These are phyloP conservation scores for Epichloe glyceriae DNA, from an alignment of 2,329 filamentous ascomycete genomes.

Conservation along the genomic window DNA sequence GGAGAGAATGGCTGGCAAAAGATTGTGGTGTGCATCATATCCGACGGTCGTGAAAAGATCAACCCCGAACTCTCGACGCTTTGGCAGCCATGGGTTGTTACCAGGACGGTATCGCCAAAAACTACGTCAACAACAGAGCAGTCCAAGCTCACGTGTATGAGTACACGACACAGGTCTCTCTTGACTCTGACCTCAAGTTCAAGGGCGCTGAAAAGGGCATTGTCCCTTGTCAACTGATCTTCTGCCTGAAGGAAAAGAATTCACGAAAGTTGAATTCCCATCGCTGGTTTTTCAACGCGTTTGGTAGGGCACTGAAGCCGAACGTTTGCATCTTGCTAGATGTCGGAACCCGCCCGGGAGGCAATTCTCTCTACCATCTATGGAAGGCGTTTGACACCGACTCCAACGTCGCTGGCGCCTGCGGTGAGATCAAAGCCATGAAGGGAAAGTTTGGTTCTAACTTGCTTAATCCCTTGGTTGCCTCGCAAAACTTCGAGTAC, in stretches of 20 bases:
- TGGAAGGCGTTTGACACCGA: conserved; percentile 99
- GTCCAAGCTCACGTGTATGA: conserved; percentile 97
- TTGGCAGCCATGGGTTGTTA: conserved; percentile 95
- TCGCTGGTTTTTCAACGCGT: conserved; percentile 98
- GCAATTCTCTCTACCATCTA: conserved; percentile 86
- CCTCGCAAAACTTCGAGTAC: conserved; percentile 98
- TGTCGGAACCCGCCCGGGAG: conserved; percentile 83
- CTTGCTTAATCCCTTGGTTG: conserved; percentile 84
- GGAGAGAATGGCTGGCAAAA: conserved; percentile 97
- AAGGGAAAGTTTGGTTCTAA: conserved; percentile 76
- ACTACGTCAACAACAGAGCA: conserved; percentile 88
- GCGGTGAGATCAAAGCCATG: conserved; percentile 94
- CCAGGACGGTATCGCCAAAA: conserved; percentile 97
- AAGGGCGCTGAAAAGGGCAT: conserved; percentile 99
- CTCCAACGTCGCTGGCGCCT: conserved; percentile 92
- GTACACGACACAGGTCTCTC: conserved; percentile 94
- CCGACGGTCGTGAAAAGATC: conserved; percentile 80
- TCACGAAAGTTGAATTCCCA: conserved; percentile 97
- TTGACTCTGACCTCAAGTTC: conserved; percentile 93
- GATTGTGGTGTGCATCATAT: conserved; percentile 94
- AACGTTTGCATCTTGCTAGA: conserved; percentile 96
- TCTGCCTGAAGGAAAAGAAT: conserved; percentile 97
- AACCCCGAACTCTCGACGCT: conserved; percentile 84
- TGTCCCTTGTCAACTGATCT: conserved; percentile 94
- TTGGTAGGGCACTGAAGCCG: conserved; percentile 80